These are phyloP conservation scores for Colletotrichum sp. DNA, from an alignment of 2,329 filamentous ascomycete species.

Conservation along the genomic window DNA sequence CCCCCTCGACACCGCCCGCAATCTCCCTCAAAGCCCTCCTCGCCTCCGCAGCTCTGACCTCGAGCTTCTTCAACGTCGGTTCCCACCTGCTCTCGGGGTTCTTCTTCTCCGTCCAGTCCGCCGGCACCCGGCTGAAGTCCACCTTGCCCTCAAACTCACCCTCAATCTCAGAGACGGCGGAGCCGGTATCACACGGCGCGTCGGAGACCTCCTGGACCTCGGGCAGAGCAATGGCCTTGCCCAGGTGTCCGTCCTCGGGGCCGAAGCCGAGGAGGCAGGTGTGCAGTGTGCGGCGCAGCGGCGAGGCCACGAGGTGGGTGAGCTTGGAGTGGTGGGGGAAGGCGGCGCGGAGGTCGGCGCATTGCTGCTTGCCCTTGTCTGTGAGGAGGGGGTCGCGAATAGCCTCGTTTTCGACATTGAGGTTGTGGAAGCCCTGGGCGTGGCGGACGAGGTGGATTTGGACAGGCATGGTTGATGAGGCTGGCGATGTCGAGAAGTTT, in stretches of 20 bases:
- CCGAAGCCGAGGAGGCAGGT: conserved; percentile 76
- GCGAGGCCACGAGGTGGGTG: conserved; percentile 77
- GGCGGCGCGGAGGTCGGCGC: conserved; percentile 59
- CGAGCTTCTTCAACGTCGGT: conserved; percentile 57
- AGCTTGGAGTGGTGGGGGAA: conserved; percentile 72
- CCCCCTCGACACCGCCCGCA: conserved; percentile 44
- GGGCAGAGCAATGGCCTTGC: conserved; percentile 68
- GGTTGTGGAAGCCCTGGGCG: conserved; percentile 83
- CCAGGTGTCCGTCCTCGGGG: conserved; percentile 40
- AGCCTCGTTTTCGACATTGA: conserved; percentile 69
- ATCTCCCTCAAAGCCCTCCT: conserved; percentile 61
- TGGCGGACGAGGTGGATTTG: conserved; percentile 74
- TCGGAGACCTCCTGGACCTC: conserved; percentile 80
- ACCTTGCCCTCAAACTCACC: conserved; percentile 67
- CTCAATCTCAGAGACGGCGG: conserved; percentile 55
- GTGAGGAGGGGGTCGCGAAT: conserved; percentile 83
- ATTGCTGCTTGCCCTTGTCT: conserved; percentile 76
- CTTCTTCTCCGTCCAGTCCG: conserved; percentile 76
- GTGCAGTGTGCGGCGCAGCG: conserved; percentile 80
- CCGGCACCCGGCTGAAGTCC: conserved; percentile 65
- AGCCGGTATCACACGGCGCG: conserved; percentile 79
- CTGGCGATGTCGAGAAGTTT: neutral
- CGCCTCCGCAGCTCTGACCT: conserved; percentile 63
- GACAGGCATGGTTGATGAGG: conserved; percentile 45
- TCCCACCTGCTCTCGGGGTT: conserved; percentile 43